Conservation (phyloP, 768 basidiomycete genomes). For the Termitomyces sp. region DNA sequence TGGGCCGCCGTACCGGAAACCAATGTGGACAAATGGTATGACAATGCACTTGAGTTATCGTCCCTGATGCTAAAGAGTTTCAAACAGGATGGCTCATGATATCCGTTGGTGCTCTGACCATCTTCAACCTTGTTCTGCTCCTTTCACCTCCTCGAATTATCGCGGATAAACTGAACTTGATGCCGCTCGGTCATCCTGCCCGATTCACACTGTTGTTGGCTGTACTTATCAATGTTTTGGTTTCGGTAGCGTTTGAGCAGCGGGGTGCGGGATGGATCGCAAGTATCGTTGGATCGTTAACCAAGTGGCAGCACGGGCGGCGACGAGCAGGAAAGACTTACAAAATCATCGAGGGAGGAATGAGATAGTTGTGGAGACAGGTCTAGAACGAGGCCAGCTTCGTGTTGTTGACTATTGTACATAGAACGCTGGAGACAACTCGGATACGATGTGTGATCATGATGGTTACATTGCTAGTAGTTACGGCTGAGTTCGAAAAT, state of each 20-base stretch:
- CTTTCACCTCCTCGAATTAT: slow-evolving; percentile 64
- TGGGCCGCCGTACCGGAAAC: slow-evolving; percentile 92
- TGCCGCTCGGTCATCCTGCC: slow-evolving; percentile 67
- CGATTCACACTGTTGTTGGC: slow-evolving; percentile 66
- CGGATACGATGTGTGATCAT: background rate
- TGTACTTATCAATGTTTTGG: slow-evolving; percentile 64
- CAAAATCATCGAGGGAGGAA: slow-evolving; percentile 78
- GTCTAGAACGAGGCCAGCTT: background rate
- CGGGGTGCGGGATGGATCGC: slow-evolving; percentile 65
- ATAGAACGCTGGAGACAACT: background rate
- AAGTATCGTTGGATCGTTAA: slow-evolving; percentile 44
- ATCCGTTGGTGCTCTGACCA: slow-evolving; percentile 63
- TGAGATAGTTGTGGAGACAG: slow-evolving; percentile 32
- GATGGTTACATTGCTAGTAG: slow-evolving; percentile 17
- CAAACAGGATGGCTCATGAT: slow-evolving; percentile 74
- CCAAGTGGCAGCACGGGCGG: slow-evolving; percentile 39
- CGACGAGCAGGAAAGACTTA: slow-evolving; percentile 69
- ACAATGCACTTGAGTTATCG: background rate
- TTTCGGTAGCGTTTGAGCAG: slow-evolving; percentile 74
- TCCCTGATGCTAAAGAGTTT: background rate
- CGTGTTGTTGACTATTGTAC: too few relatives aligned
- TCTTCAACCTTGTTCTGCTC: slow-evolving; percentile 75
- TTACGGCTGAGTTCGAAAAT: slow-evolving; percentile 24
- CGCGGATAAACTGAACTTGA: slow-evolving; percentile 66
- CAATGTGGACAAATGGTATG: slow-evolving; percentile 94